A percentile compares a stretch with the other conserved stretches of the same genome.
Conservation (phyloP, 805 yeast species). For the Vanderwaltozyma yarrowii region DNA sequence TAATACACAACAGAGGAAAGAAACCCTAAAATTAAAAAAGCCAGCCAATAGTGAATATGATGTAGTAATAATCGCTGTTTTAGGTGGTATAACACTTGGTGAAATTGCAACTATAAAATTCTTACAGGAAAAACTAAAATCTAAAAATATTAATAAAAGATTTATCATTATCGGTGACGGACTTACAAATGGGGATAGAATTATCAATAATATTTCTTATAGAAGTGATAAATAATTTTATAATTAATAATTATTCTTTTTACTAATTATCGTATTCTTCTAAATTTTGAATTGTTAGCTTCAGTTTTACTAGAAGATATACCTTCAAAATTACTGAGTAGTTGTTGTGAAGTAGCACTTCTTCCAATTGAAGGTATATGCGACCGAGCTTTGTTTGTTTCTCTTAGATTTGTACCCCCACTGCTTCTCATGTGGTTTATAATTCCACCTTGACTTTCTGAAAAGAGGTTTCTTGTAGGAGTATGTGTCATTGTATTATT, state of each 20-base stretch:
- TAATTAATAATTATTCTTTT: background rate
- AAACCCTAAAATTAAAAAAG: constrained; percentile 2
- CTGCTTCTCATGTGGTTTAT: constrained; percentile 16
- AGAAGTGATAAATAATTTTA: background rate
- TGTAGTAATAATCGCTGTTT: constrained; percentile 33
- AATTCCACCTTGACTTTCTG: constrained; percentile 15
- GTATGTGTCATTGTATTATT: constrained; percentile 11
- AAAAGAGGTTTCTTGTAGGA: constrained; percentile 3
- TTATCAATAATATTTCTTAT: background rate
- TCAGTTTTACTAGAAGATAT: background rate
- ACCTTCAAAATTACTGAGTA: background rate
- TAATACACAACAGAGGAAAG: background rate
- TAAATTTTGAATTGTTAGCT: background rate
- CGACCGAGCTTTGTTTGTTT: background rate
- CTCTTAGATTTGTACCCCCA: constrained; percentile 1
- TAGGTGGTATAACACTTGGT: constrained; percentile 83
- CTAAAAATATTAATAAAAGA: constrained; percentile 29
- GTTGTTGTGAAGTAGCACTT: constrained; percentile 9
- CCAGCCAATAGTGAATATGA: background rate
- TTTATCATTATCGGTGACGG: constrained; percentile 41
- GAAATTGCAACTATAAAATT: constrained; percentile 66
- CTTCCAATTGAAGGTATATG: constrained; percentile 3
- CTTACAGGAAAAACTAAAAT: constrained; percentile 38
- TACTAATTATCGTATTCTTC: constrained; percentile 1
- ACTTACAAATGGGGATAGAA: constrained; percentile 34